These are phyloP conservation scores for Zoysia matrella DNA, from an alignment of 202 grass and related monocot genomes.

Conservation along the genomic window DNA sequence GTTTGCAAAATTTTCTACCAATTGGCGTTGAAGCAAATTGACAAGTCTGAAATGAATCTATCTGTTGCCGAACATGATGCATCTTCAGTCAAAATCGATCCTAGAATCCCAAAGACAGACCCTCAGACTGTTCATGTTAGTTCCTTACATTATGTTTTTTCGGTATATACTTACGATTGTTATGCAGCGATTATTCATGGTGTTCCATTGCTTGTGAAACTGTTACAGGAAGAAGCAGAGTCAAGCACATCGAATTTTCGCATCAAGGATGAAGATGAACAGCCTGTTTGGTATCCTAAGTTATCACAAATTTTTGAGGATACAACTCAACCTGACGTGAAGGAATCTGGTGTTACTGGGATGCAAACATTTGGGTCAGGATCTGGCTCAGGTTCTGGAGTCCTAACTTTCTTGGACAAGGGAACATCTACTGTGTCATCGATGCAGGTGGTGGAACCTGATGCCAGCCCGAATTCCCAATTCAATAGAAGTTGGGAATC, in stretches of 20 bases:
- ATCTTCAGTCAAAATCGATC: slow-evolving; percentile 45
- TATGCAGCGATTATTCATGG: neutral
- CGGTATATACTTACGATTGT: neutral
- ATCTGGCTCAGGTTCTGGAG: neutral
- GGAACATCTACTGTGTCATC: neutral
- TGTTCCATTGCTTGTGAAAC: neutral
- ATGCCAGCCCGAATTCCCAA: neutral
- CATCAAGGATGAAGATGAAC: slow-evolving; percentile 33
- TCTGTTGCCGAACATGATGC: slow-evolving; percentile 21
- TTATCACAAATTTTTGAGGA: slow-evolving; percentile 45
- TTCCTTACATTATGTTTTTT: neutral
- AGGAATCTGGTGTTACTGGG: slow-evolving; percentile 8
- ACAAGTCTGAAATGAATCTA: slow-evolving; percentile 30
- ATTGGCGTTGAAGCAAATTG: slow-evolving; percentile 22
- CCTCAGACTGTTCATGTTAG: slow-evolving; percentile 29
- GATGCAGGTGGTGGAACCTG: neutral
- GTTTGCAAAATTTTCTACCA: slow-evolving; percentile 80
- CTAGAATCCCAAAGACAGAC: slow-evolving; percentile 60
- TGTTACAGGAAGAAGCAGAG: slow-evolving; percentile 9
- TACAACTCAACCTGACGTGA: neutral
- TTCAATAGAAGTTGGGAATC: neutral
- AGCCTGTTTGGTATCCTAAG: slow-evolving; percentile 27
- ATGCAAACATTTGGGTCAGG: neutral
- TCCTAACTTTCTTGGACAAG: neutral
- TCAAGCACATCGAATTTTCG: slow-evolving; percentile 4